A percentile compares a stretch with the other conserved stretches of the same genome.
Conservation (phyloP, 2,329 filamentous ascomycete genomes). For the Coniella lustricola region DNA sequence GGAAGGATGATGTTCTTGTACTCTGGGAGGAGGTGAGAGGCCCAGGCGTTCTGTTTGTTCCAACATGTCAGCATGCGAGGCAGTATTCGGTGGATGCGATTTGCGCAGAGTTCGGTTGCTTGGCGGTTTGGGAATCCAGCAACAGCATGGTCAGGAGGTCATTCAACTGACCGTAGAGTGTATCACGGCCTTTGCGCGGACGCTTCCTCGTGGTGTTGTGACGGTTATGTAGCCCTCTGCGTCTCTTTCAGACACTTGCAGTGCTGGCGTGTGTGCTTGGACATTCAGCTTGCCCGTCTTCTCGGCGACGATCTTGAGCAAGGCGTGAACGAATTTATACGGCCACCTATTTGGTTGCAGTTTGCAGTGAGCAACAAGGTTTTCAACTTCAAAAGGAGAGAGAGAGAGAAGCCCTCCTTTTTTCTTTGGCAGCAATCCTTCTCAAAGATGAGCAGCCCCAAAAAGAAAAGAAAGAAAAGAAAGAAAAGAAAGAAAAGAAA, state of each 20-base stretch:
- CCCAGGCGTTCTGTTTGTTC: conserved; percentile 13
- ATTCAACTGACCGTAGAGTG: conserved; percentile 13
- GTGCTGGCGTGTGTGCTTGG: conserved; percentile 23
- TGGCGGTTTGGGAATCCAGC: too few species aligned
- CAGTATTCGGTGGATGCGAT: too few species aligned
- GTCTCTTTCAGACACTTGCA: conserved; percentile 20
- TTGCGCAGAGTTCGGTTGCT: too few species aligned
- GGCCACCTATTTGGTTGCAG: conserved; percentile 5
- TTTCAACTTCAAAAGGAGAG: too few species aligned
- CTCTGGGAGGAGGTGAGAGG: conserved; percentile 16
- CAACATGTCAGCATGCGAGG: background rate
- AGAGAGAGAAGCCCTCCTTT: too few species aligned
- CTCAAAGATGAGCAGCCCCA: too few species aligned
- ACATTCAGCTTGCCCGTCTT: conserved; percentile 18
- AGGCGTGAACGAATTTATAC: conserved; percentile 16
- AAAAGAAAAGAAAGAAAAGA: too few species aligned
- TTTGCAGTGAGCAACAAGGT: too few species aligned
- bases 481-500: too few species aligned
- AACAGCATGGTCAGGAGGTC: too few species aligned
- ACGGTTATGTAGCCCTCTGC: conserved; percentile 21
- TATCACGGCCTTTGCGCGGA: conserved; percentile 14
- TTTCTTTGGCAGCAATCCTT: too few species aligned
- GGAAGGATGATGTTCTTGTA: conserved; percentile 15
- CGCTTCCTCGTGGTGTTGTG: conserved; percentile 11
- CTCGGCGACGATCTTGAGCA: conserved; percentile 12